phyloP scores from a whole-genome alignment of 192 early-diverging fungal species.

The Entomortierella chlamydospora region DNA sequence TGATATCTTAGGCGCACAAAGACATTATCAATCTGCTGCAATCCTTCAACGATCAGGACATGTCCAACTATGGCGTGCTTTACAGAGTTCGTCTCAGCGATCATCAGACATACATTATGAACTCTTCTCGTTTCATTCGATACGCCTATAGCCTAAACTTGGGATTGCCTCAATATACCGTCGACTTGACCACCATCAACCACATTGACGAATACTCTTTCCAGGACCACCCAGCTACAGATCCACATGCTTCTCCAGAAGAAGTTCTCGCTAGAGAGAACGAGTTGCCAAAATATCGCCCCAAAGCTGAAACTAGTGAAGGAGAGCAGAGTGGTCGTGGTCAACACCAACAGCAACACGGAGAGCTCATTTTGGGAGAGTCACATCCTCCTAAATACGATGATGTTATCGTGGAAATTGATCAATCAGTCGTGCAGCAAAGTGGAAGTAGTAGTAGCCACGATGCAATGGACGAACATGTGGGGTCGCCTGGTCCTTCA shows the following conservation, averaged over 20 bases:
- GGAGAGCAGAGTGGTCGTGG: background rate
- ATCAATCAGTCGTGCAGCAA: background rate
- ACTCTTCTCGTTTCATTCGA: background rate
- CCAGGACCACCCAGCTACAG: conserved; percentile 29
- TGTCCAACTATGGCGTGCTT: conserved; percentile 38
- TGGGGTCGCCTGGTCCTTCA: too few relatives aligned
- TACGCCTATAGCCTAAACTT: conserved; percentile 26
- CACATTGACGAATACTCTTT: conserved; percentile 49
- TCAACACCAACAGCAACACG: background rate
- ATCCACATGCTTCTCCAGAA: conserved; percentile 35
- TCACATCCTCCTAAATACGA: conserved; percentile 37
- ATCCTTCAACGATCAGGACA: conserved; percentile 44
- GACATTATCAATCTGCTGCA: conserved; percentile 11
- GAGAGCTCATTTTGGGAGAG: conserved; percentile 16
- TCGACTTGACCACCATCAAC: conserved; percentile 41
- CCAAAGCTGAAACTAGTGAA: conserved; percentile 19
- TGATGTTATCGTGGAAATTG: conserved; percentile 17
- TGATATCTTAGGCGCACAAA: conserved; percentile 47
- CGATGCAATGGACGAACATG: background rate
- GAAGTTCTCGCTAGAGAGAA: conserved; percentile 42
- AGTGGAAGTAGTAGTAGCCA: background rate
- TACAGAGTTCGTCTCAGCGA: conserved; percentile 22
- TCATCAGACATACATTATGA: background rate
- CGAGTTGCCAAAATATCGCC: conserved; percentile 34
- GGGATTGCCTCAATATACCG: conserved; percentile 21